These are phyloP conservation scores for Lichtheimia ornata DNA, from an alignment of 371 early-diverging fungal genomes.

Conservation along the genomic window DNA sequence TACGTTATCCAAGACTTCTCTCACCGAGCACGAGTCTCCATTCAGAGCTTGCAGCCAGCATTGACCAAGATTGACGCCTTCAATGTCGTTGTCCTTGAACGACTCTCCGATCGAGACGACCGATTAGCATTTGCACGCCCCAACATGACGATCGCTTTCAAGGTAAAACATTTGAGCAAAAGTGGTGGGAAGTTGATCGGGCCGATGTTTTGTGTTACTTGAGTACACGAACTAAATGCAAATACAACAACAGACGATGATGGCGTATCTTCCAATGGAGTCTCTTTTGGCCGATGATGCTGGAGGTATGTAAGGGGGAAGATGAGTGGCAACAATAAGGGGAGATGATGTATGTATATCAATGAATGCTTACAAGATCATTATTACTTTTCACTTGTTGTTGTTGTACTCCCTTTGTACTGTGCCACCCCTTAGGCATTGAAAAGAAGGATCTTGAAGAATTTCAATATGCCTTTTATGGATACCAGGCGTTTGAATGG, in stretches of 20 bases:
- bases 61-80: slow-evolving; percentile 24
- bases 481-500: slow-evolving; percentile 57
- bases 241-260: slow-evolving; percentile 39
- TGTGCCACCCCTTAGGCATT: slow-evolving; percentile 16
- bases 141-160: slow-evolving; percentile 56
- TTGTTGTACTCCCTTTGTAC: neutral
- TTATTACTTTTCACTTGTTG: too few relatives aligned
- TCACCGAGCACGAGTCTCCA: slow-evolving; percentile 31
- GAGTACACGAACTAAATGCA: neutral
- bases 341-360: too few relatives aligned
- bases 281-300: slow-evolving; percentile 39
- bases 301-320: slow-evolving; percentile 19
- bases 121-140: slow-evolving; percentile 43
- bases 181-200: neutral
- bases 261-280: slow-evolving; percentile 43
- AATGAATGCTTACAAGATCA: too few relatives aligned
- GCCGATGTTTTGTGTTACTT: neutral
- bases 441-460: slow-evolving; percentile 16
- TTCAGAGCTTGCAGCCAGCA: slow-evolving; percentile 23
- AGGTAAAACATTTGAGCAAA: slow-evolving; percentile 11
- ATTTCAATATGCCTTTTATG: slow-evolving; percentile 33
- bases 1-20: slow-evolving; percentile 48
- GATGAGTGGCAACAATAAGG: too few relatives aligned
- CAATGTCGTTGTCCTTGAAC: slow-evolving; percentile 32
- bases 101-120: slow-evolving; percentile 35